Evolutionary conservation across 805 yeast species (phyloP).

Genomic region (Lipomyces lipofer): DNA sequence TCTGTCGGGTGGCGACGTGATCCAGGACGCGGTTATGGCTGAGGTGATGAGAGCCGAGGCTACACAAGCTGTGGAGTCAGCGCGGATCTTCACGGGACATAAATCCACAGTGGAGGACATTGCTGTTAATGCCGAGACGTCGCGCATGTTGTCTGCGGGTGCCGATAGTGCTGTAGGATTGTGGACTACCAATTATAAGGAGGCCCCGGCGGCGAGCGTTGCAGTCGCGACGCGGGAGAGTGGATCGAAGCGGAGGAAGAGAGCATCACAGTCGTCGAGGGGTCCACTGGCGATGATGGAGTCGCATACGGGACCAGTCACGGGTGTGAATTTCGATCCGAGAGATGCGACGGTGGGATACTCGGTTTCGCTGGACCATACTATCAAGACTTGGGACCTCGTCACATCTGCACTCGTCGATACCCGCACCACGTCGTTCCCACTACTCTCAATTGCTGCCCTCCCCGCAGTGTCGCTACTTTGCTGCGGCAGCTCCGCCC

Average conservation of each 20-base stretch:
- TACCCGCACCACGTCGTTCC: constrained; percentile 81
- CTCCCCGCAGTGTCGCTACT: constrained; percentile 67
- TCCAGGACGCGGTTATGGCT: constrained; percentile 47
- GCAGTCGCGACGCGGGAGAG: constrained; percentile 44
- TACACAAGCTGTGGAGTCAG: constrained; percentile 8
- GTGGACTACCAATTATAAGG: constrained; percentile 87
- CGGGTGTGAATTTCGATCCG: constrained; percentile 72
- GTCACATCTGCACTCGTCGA: constrained; percentile 83
- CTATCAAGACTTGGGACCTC: constrained; percentile 94
- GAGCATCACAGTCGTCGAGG: constrained; percentile 76
- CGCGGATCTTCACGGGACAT: constrained; percentile 69
- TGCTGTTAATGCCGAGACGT: constrained; percentile 55
- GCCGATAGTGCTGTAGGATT: constrained; percentile 76
- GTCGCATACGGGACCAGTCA: constrained; percentile 85
- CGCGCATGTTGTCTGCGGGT: constrained; percentile 78
- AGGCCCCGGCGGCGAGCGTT: constrained; percentile 62
- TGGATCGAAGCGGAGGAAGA: constrained; percentile 85
- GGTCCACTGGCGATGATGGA: constrained; percentile 78
- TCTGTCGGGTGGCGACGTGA: constrained; percentile 51
- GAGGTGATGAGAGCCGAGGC: constrained; percentile 41
- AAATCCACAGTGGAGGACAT: constrained; percentile 80
- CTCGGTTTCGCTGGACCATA: constrained; percentile 94
- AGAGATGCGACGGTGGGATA: constrained; percentile 80
- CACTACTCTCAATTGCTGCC: constrained; percentile 73
- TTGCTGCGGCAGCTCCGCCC: constrained; percentile 96